These are phyloP conservation scores for Pugionium cornutum DNA, from an alignment of 345 rosid genomes.

Conservation along the genomic window DNA sequence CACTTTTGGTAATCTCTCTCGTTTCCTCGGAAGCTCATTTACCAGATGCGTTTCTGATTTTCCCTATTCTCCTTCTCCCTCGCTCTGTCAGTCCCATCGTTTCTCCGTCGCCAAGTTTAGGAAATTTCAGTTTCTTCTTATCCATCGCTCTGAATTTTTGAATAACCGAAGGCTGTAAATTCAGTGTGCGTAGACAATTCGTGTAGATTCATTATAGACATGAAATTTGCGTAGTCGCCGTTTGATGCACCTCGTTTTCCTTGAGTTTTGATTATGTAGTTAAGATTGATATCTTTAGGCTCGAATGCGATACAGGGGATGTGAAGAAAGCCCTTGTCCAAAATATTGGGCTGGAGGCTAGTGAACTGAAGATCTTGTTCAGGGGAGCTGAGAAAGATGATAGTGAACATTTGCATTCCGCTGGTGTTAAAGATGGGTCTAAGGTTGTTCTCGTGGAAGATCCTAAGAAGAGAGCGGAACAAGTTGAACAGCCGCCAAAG, in stretches of 20 bases:
- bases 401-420: slow-evolving; percentile 50
- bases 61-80: neutral
- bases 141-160: neutral
- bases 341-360: slow-evolving; percentile 53
- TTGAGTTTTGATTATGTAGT: neutral
- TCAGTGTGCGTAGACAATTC: neutral
- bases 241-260: neutral
- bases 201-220: neutral
- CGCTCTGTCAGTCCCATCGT: neutral
- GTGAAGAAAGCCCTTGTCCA: slow-evolving; percentile 57
- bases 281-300: slow-evolving; percentile 9
- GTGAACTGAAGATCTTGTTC: slow-evolving; percentile 57
- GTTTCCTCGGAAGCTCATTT: neutral
- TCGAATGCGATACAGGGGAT: slow-evolving; percentile 51
- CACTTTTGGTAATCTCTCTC: slow-evolving; percentile 56
- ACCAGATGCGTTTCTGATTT: slow-evolving; percentile 8
- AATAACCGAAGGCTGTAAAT: neutral
- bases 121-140: neutral
- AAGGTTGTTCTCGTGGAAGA: slow-evolving; percentile 64
- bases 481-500: slow-evolving; percentile 41
- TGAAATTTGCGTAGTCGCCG: too few relatives aligned
- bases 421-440: slow-evolving; percentile 70
- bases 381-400: slow-evolving; percentile 81
- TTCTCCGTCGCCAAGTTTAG: neutral
- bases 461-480: slow-evolving; percentile 41